Conservation (phyloP, 179 eudicot genomes). For the Gypsophila paniculata region DNA sequence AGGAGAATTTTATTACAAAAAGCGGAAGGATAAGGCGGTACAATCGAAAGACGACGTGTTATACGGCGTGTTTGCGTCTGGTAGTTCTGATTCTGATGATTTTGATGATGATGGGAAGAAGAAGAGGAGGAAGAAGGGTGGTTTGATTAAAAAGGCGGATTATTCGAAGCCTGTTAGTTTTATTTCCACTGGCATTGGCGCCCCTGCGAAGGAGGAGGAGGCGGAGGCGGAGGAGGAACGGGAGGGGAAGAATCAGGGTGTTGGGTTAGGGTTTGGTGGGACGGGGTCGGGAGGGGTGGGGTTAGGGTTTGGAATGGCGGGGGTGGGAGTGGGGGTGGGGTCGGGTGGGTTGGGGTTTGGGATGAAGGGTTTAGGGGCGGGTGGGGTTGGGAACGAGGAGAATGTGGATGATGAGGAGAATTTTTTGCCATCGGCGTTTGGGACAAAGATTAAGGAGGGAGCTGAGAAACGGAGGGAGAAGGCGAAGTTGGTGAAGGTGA, state of each 20-base stretch:
- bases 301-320: constrained; percentile 38
- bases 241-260: constrained; percentile 24
- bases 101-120: constrained; percentile 38
- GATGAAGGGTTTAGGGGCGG: neutral
- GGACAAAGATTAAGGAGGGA: constrained; percentile 55
- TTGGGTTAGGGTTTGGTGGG: constrained; percentile 25
- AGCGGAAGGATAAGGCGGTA: constrained; percentile 29
- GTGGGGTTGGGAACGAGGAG: constrained; percentile 15
- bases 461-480: constrained; percentile 33
- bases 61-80: constrained; percentile 66
- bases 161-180: constrained; percentile 72
- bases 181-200: constrained; percentile 49
- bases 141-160: constrained; percentile 29
- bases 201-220: constrained; percentile 53
- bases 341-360: constrained; percentile 11
- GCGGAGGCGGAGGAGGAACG: constrained; percentile 28
- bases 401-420: constrained; percentile 34
- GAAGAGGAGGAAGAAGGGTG: constrained; percentile 47
- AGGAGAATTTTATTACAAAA: constrained; percentile 34
- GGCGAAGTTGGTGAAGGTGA: constrained; percentile 24
- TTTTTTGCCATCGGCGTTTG: constrained; percentile 62
- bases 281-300: constrained; percentile 35
- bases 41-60: constrained; percentile 44
- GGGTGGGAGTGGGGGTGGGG: constrained; percentile 7
- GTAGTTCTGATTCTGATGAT: constrained; percentile 34